These are phyloP conservation scores for Chrysoporthe puriensis DNA, from an alignment of 2,329 filamentous ascomycete species.

Conservation along the genomic window DNA sequence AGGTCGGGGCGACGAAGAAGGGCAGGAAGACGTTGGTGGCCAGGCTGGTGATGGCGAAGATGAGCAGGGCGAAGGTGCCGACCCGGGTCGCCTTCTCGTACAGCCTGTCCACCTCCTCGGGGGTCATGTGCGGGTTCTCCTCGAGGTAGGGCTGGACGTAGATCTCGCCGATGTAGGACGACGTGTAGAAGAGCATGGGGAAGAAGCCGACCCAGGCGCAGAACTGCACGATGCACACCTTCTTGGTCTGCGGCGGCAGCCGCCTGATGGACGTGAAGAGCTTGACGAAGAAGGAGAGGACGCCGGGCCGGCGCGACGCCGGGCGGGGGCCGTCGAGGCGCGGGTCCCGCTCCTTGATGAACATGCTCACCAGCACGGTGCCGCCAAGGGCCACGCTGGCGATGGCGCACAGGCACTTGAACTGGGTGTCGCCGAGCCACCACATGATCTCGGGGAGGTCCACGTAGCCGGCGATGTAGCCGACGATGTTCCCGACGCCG, in stretches of 20 bases:
- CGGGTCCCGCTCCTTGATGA: slow-evolving; percentile 81
- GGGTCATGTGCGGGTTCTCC: slow-evolving; percentile 76
- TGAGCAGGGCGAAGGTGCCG: slow-evolving; percentile 84
- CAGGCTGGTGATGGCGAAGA: slow-evolving; percentile 87
- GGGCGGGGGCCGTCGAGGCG: slow-evolving; percentile 67
- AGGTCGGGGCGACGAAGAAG: slow-evolving; percentile 83
- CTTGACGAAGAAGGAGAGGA: slow-evolving; percentile 78
- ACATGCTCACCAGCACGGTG: slow-evolving; percentile 70
- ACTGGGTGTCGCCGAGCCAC: slow-evolving; percentile 85
- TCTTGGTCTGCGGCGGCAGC: slow-evolving; percentile 79
- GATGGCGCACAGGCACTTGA: slow-evolving; percentile 88
- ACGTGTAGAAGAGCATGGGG: slow-evolving; percentile 92
- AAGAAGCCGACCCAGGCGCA: slow-evolving; percentile 96
- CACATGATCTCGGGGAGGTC: slow-evolving; percentile 75
- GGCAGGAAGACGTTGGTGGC: slow-evolving; percentile 81
- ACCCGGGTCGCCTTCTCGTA: slow-evolving; percentile 86
- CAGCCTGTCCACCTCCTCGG: slow-evolving; percentile 73
- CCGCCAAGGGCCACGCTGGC: slow-evolving; percentile 73
- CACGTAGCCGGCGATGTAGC: slow-evolving; percentile 85
- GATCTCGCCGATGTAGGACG: slow-evolving; percentile 90
- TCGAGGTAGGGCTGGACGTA: slow-evolving; percentile 84
- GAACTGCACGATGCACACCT: slow-evolving; percentile 81
- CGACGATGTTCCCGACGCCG: slow-evolving; percentile 87
- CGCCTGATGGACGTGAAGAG: slow-evolving; percentile 77
- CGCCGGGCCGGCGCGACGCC: slow-evolving; percentile 59